Base-by-base conservation (phyloP, 2,329 filamentous ascomycete genomes). In the Ilyonectria robusta region DNA sequence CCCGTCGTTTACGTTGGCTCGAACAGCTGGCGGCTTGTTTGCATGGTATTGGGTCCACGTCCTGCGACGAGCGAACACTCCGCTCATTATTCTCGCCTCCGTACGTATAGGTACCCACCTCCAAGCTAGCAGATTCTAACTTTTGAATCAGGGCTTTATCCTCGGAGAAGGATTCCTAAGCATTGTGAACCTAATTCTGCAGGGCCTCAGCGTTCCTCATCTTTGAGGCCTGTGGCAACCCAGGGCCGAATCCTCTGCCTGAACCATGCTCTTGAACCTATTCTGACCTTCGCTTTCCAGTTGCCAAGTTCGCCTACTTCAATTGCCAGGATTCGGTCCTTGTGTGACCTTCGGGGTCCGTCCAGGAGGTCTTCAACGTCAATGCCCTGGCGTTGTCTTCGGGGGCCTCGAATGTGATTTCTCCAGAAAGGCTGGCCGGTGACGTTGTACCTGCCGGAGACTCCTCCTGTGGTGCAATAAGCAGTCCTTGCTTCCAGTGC, bases 141-240 rank as follows among this genome's bases (percentile, higher is more conserved):
- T 56, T 21, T 53, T 40, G 47, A 62, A 62, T 4, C 37, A 89
- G 87, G 96, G 96, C 0, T 89, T 98, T 68, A 98, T 99, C 70
- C 84, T 99, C 8, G 94, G 95, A 1, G 95, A 98, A 79, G 95
- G 95, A 0, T 89, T 98, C 70, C 84, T 97, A 70, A 98, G 95
- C 77, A 97, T 99, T 75, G 87, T 96, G 29, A 98, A 98, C 78
- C 81, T 99, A 62, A 82, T 93, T 9, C 83, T 99, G 76, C 94
- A 97, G 62, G 95, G 92, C 78, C 84, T 91, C 10, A 82, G 86
- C 4, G 92, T 97, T 63, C 92, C 94, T 57, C 94, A 96, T 85
- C 82, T 94, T 35, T 92, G 77, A 74, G 63, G 19, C 13, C 19
- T 37, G 19, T 47, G 17, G 26, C 21, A 58, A 40, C 23, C 44